Evolutionary conservation across 192 early-diverging fungal genomes (phyloP), one percentile per base, ranked within the genome.

Genomic region (Entomortierella beljakovae): DNA sequence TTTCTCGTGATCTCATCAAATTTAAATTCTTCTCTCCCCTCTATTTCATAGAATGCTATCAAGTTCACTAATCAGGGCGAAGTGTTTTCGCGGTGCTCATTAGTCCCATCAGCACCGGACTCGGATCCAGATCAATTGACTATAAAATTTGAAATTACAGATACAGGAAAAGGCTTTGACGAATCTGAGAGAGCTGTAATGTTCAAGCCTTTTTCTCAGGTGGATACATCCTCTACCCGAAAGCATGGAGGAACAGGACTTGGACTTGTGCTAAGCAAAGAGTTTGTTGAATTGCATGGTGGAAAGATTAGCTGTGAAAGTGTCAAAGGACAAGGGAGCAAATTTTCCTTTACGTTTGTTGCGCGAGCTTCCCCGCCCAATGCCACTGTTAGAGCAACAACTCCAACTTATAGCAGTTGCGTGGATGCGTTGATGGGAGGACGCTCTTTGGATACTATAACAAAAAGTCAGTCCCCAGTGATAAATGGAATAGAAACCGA

Each of bases 221-320:
- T 92, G 3, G 94, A 95, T 42, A 87, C 88, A 52, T 92, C 92
- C n/a, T 84, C 91, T 7, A 92, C 91, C 23, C 87, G 93, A 70
- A 91, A 92, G 76, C 94, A 94, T 75, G 93, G 93, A 32, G 94
- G 94, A 33, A 95, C 92, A 26, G 94, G 96, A 2, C 80, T 97
- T 31, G 94, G 94, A 0, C 85, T 97, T 23, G 92, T 90, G 32
- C 92, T 97, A 38, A 93, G 89, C 40, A 86, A 90, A 56, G 88
- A 92, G 54, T 81, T 97, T 26, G 89, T 90, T 48, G 90, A 93
- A 68, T 81, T 94, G 33, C 90, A 93, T 61, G 92, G 93, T 23
- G 94, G 94, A 31, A 72, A 75, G 33, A 94, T 96, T 65, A 75
- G 83, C 51, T 92, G 92, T 62, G 85, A 88, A 61, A 90, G 90